Evolutionary conservation across 495 filamentous ascomycete genomes (phyloP).

Genomic region (Xylaria acuta): DNA sequence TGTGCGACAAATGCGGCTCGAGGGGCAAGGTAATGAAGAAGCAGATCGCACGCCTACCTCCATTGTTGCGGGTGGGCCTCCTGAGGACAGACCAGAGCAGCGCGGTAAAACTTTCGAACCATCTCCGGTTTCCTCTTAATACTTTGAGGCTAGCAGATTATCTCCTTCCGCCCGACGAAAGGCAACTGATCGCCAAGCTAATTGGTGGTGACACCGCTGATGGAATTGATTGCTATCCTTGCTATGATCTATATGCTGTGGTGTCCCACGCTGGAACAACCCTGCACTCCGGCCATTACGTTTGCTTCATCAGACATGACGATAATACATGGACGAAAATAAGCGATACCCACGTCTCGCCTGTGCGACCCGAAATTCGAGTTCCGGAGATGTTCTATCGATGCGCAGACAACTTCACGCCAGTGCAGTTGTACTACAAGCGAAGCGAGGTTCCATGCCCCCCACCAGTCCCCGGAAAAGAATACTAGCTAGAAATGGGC

Average conservation of each 20-base stretch:
- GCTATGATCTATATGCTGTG: constrained; percentile 57
- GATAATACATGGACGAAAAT: constrained; percentile 42
- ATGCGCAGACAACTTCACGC: not conserved
- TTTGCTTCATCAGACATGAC: constrained; percentile 41
- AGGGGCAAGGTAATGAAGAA: not conserved
- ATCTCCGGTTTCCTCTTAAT: constrained; percentile 5
- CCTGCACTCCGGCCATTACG: constrained; percentile 53
- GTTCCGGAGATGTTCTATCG: not conserved
- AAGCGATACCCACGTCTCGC: constrained; percentile 38
- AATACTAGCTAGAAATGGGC: not conserved
- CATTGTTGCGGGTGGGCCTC: constrained; percentile 21
- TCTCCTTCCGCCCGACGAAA: not conserved
- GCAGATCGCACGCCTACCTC: constrained; percentile 17
- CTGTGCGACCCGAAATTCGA: not conserved
- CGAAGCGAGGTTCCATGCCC: constrained; percentile 24
- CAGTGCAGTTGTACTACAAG: constrained; percentile 34
- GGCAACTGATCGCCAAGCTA: constrained; percentile 22
- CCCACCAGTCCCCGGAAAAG: not conserved
- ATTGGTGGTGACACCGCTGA: constrained; percentile 5
- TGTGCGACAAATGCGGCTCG: constrained; percentile 3
- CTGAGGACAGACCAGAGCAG: constrained; percentile 5
- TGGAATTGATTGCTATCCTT: constrained; percentile 30
- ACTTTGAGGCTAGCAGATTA: not conserved
- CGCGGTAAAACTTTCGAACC: constrained; percentile 1
- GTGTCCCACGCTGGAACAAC: constrained; percentile 42